Conservation (phyloP, 495 filamentous ascomycete species). For the Podospora pseudopauciseta region DNA sequence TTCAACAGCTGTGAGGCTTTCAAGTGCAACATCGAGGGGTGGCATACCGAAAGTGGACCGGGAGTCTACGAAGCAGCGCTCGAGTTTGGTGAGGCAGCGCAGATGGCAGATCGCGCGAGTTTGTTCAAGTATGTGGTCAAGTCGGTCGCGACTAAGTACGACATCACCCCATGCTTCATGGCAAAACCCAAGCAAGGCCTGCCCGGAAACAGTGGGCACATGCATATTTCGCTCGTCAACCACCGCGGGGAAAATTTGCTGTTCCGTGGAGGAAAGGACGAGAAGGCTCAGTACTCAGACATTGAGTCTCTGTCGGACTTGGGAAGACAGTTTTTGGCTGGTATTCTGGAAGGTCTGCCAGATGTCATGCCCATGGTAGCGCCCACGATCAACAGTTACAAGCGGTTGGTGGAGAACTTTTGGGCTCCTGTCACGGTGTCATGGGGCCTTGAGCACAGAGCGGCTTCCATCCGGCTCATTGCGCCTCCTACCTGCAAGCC, state of each 20-base stretch:
- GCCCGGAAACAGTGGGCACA: conserved; percentile 91
- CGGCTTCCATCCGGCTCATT: conserved; percentile 86
- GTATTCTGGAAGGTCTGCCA: conserved; percentile 80
- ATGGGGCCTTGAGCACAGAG: conserved; percentile 94
- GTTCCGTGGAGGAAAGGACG: conserved; percentile 64
- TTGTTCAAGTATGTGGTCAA: conserved; percentile 96
- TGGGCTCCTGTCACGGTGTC: conserved; percentile 97
- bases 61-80: conserved; percentile 95
- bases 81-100: conserved; percentile 74
- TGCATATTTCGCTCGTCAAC: conserved; percentile 82
- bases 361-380: conserved; percentile 95
- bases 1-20: conserved; percentile 82
- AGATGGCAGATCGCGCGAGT: conserved; percentile 87
- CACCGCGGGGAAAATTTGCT: conserved; percentile 74
- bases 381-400: conserved; percentile 95
- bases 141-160: conserved; percentile 75
- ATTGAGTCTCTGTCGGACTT: conserved; percentile 77
- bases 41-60: conserved; percentile 96
- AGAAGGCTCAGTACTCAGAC: conserved; percentile 66
- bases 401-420: conserved; percentile 96
- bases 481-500: conserved; percentile 77
- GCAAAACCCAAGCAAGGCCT: conserved; percentile 90
- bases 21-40: conserved; percentile 82
- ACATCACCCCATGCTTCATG: conserved; percentile 97
- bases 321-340: conserved; percentile 90